These are phyloP conservation scores for Pseudocercospora cruenta DNA, from an alignment of 2,329 filamentous ascomycete genomes.

Conservation along the genomic window DNA sequence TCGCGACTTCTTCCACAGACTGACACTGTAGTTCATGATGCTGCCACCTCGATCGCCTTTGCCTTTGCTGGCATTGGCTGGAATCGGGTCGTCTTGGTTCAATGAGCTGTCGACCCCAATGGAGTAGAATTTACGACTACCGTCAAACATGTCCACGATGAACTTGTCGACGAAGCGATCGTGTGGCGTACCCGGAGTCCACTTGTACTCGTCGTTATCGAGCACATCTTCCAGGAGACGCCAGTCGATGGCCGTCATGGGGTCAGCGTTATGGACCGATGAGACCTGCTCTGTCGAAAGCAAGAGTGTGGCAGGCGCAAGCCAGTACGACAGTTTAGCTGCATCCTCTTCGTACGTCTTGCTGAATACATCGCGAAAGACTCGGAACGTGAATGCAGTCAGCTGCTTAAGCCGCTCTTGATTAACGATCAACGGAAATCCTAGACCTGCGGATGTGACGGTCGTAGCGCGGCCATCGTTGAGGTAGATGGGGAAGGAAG, in stretches of 20 bases:
- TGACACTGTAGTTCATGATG: constrained; percentile 84
- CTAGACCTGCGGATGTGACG: constrained; percentile 55
- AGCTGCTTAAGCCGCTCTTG: constrained; percentile 57
- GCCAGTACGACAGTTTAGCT: constrained; percentile 76
- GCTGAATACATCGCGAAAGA: constrained; percentile 86
- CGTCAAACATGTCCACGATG: constrained; percentile 60
- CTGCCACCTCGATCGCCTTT: constrained; percentile 40
- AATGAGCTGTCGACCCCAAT: constrained; percentile 53
- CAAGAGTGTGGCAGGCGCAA: constrained; percentile 61
- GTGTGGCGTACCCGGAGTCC: constrained; percentile 48
- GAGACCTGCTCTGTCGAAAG: background rate
- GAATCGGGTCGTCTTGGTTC: constrained; percentile 67
- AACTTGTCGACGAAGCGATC: constrained; percentile 53
- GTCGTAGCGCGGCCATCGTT: constrained; percentile 64
- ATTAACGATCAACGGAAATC: constrained; percentile 48
- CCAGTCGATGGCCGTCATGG: constrained; percentile 62
- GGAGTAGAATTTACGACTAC: constrained; percentile 62
- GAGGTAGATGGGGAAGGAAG: constrained; percentile 73
- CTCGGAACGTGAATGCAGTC: constrained; percentile 71
- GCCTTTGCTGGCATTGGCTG: constrained; percentile 55
- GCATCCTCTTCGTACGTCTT: constrained; percentile 73
- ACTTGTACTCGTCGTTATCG: constrained; percentile 47
- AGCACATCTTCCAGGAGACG: constrained; percentile 51
- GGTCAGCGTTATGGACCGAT: background rate
- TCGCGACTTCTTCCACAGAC: constrained; percentile 68